Conservation (phyloP, 228 moss, liverwort and hornwort genomes). For the Sphagnum magellanicum region DNA sequence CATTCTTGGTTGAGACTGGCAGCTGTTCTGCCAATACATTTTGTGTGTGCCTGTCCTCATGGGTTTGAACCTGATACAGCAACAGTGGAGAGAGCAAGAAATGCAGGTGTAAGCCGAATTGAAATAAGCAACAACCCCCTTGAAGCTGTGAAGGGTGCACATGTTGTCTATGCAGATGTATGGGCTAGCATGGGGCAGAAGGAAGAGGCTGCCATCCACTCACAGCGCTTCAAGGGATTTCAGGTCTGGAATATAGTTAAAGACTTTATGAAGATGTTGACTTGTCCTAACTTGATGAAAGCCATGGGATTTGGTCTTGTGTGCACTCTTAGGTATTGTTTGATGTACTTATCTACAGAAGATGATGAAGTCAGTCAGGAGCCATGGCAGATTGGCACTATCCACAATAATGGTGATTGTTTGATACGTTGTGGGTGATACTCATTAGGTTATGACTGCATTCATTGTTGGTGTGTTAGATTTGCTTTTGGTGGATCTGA, state of each 20-base stretch:
- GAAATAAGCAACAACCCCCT: slow-evolving; percentile 77
- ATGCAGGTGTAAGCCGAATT: slow-evolving; percentile 64
- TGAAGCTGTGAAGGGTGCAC: slow-evolving; percentile 83
- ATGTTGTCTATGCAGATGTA: slow-evolving; percentile 90
- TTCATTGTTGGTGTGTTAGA: too few species aligned
- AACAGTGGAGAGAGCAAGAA: slow-evolving; percentile 70
- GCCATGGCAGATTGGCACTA: too few species aligned
- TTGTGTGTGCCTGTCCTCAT: slow-evolving; percentile 84
- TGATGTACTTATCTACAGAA: too few species aligned
- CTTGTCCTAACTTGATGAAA: too few species aligned
- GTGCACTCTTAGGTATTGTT: too few species aligned
- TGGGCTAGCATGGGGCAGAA: slow-evolving; percentile 99
- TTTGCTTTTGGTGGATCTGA: too few species aligned
- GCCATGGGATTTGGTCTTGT: too few species aligned
- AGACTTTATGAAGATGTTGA: too few species aligned
- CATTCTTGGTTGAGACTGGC: slow-evolving; percentile 95
- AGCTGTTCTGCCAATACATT: slow-evolving; percentile 88
- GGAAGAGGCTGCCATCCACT: slow-evolving; percentile 68
- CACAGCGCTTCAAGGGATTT: slow-evolving; percentile 78
- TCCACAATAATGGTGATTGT: too few species aligned
- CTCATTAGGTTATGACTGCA: too few species aligned
- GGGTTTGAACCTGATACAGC: slow-evolving; percentile 89
- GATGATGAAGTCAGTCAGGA: too few species aligned
- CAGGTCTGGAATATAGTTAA: slow-evolving; percentile 29
- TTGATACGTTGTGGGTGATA: neutral